A percentile compares a stretch with the other conserved stretches of the same genome.
phyloP scores from a whole-genome alignment of 2,329 filamentous ascomycete genomes.

The Colletotrichum sp. region DNA sequence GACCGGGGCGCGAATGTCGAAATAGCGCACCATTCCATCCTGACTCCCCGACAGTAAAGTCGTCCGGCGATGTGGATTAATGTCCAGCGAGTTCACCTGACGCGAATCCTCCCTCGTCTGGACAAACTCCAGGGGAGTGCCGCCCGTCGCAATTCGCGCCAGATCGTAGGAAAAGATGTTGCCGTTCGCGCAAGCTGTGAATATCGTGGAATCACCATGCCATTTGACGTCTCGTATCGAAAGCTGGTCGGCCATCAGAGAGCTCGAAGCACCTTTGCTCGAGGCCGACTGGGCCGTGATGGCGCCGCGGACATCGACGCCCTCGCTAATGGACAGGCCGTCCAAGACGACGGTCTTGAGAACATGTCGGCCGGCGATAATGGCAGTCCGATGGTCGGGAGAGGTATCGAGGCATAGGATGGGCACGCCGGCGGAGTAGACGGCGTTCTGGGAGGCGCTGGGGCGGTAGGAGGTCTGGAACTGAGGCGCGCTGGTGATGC shows the following conservation, averaged over 20 bases:
- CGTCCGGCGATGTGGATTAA: slow-evolving; percentile 64
- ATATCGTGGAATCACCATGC: slow-evolving; percentile 59
- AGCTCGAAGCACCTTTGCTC: slow-evolving; percentile 44
- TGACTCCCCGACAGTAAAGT: slow-evolving; percentile 68
- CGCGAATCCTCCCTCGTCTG: slow-evolving; percentile 66
- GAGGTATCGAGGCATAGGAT: slow-evolving; percentile 65
- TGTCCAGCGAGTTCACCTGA: slow-evolving; percentile 68
- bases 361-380: slow-evolving; percentile 64
- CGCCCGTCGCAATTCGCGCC: slow-evolving; percentile 49
- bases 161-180: slow-evolving; percentile 71
- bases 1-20: slow-evolving; percentile 58
- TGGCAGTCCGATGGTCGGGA: slow-evolving; percentile 58
- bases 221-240: slow-evolving; percentile 70
- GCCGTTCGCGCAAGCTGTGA: slow-evolving; percentile 68
- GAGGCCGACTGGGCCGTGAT: slow-evolving; percentile 56
- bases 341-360: slow-evolving; percentile 66
- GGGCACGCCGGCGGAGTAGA: slow-evolving; percentile 56
- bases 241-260: slow-evolving; percentile 55
- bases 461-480: slow-evolving; percentile 52
- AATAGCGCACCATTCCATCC: slow-evolving; percentile 67
- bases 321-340: slow-evolving; percentile 58
- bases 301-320: slow-evolving; percentile 61
- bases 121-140: slow-evolving; percentile 56
- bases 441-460: slow-evolving; percentile 59
- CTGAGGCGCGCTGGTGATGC: slow-evolving; percentile 50